These are phyloP conservation scores for Aquilaria sinensis DNA, from an alignment of 345 rosid genomes.

Conservation along the genomic window DNA sequence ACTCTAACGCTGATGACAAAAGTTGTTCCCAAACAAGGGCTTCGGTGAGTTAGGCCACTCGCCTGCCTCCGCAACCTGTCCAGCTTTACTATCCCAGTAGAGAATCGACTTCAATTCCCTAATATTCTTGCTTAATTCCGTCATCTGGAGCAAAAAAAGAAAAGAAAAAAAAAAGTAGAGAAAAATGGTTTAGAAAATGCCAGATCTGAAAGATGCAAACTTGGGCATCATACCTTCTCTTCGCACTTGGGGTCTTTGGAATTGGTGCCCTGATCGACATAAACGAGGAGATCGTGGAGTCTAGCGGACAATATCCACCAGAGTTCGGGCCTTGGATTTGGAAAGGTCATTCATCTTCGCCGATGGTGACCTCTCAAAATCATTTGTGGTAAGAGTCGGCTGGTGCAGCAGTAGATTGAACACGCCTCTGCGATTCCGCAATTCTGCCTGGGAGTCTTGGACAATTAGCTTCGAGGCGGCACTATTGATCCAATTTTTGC, in stretches of 20 bases:
- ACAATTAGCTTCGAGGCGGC: too few species aligned
- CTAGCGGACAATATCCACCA: slow-evolving; percentile 72
- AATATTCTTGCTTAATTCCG: slow-evolving; percentile 61
- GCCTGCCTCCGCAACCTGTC: slow-evolving; percentile 76
- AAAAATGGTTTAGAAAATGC: background rate
- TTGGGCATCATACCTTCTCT: slow-evolving; percentile 38
- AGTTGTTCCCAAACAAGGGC: too few species aligned
- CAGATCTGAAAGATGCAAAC: background rate
- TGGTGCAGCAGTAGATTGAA: slow-evolving; percentile 9
- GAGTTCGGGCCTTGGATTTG: slow-evolving; percentile 88
- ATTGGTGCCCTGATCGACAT: slow-evolving; percentile 30
- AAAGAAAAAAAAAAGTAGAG: background rate
- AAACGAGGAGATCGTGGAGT: slow-evolving; percentile 79
- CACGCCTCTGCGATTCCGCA: slow-evolving; percentile 22
- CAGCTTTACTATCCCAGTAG: slow-evolving; percentile 91
- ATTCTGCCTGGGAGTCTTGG: too few species aligned
- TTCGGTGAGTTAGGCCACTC: too few species aligned
- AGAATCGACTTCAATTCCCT: slow-evolving; percentile 87
- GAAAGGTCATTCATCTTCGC: slow-evolving; percentile 74
- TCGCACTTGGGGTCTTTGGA: slow-evolving; percentile 54
- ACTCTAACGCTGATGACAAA: too few species aligned
- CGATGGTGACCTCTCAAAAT: background rate
- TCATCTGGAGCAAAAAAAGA: slow-evolving; percentile 42
- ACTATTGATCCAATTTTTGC: too few species aligned
- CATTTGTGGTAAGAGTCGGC: too few species aligned